phyloP scores from a whole-genome alignment of 805 yeast genomes.

The Brettanomyces custersianus region DNA sequence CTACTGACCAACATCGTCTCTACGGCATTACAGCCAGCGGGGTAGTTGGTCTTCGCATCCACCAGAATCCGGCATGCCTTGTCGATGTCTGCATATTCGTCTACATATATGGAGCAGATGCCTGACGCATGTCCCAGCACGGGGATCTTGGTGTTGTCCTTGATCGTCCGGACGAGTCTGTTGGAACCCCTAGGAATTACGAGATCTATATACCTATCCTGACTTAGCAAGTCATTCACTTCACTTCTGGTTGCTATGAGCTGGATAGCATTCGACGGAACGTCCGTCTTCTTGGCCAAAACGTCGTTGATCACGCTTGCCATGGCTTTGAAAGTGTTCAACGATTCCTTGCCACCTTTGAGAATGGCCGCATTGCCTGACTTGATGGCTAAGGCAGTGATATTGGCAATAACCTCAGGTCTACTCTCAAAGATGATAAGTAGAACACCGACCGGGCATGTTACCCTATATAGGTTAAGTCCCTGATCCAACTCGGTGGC shows the following conservation, averaged over 20 bases:
- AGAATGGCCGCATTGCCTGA: slow-evolving; percentile 95
- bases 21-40: slow-evolving; percentile 98
- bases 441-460: slow-evolving; percentile 92
- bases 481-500: slow-evolving; percentile 85
- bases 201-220: slow-evolving; percentile 85
- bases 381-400: slow-evolving; percentile 89
- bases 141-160: slow-evolving; percentile 85
- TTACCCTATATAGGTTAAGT: slow-evolving; percentile 69
- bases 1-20: slow-evolving; percentile 72
- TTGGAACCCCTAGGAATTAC: slow-evolving; percentile 99
- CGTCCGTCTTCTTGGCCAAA: slow-evolving; percentile 47
- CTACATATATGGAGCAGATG: slow-evolving; percentile 81
- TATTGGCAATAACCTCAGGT: slow-evolving; percentile 98
- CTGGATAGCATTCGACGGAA: slow-evolving; percentile 79
- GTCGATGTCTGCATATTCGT: slow-evolving; percentile 62
- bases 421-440: slow-evolving; percentile 91
- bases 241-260: slow-evolving; percentile 84
- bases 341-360: slow-evolving; percentile 95
- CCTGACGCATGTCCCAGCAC: slow-evolving; percentile 99
- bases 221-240: slow-evolving; percentile 73
- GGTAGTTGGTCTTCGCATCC: slow-evolving; percentile 92
- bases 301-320: slow-evolving; percentile 59
- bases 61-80: slow-evolving; percentile 71
- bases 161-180: slow-evolving; percentile 78
- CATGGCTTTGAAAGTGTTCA: slow-evolving; percentile 76